Conservation (phyloP, 192 early-diverging fungal genomes). For the Umbelopsis ramanniana region DNA sequence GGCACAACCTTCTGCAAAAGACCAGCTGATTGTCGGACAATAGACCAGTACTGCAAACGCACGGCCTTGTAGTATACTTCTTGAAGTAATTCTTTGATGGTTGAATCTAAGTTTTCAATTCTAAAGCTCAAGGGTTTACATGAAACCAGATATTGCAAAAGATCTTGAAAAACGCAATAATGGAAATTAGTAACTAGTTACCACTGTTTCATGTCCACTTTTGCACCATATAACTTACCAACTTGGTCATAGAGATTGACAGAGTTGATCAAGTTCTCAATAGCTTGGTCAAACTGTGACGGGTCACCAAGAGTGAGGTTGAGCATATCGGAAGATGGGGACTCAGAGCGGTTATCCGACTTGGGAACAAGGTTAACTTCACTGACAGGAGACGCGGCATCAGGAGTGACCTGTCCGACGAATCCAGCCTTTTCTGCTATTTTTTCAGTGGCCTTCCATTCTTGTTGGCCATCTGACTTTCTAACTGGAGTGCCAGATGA, state of each 20-base stretch:
- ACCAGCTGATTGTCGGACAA: conserved; percentile 83
- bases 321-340: conserved; percentile 37
- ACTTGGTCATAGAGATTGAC: conserved; percentile 82
- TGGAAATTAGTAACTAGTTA: neutral
- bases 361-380: neutral
- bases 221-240: conserved; percentile 14
- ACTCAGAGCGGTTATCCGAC: conserved; percentile 9
- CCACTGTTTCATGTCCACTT: neutral
- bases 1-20: conserved; percentile 76
- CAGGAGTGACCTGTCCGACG: conserved; percentile 1
- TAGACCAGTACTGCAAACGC: conserved; percentile 73
- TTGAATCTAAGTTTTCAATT: conserved; percentile 56
- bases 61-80: conserved; percentile 85
- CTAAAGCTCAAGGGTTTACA: conserved; percentile 65
- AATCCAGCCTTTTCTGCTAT: conserved; percentile 13
- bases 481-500: conserved; percentile 3
- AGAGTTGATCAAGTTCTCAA: conserved; percentile 58
- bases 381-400: neutral
- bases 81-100: conserved; percentile 68
- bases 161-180: conserved; percentile 42
- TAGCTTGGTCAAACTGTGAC: conserved; percentile 59
- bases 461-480: neutral
- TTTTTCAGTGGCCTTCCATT: conserved; percentile 15
- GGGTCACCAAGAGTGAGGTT: conserved; percentile 73
- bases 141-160: conserved; percentile 78